phyloP scores from a whole-genome alignment of 805 yeast genomes.

The Hemisphaericaspora nanyangensis region DNA sequence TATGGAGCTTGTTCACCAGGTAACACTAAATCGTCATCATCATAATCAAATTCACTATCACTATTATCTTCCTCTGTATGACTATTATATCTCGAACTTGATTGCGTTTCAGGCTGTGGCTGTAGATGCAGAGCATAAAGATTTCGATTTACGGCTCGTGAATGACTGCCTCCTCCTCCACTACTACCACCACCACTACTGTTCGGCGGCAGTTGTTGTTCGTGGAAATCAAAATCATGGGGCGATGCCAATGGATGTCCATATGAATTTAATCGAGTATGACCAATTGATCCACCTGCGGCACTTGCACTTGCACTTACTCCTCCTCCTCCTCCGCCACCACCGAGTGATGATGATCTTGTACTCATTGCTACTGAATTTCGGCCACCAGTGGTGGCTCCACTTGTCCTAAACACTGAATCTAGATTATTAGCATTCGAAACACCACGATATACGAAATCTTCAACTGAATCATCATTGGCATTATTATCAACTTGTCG shows the following conservation, averaged over 20 bases:
- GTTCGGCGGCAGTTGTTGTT: constrained; percentile 6
- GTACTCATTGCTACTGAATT: constrained; percentile 10
- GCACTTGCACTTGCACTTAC: neutral
- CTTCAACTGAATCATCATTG: constrained; percentile 20
- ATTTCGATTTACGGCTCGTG: constrained; percentile 2
- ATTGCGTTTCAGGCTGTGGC: neutral
- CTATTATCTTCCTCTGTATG: neutral
- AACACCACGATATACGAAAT: constrained; percentile 42
- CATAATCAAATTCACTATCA: constrained; percentile 11
- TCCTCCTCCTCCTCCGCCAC: constrained; percentile 2
- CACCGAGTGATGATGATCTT: constrained; percentile 8
- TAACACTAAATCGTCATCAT: constrained; percentile 8
- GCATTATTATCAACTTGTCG: constrained; percentile 1
- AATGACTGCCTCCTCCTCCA: neutral
- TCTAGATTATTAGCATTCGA: constrained; percentile 40
- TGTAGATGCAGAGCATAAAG: neutral
- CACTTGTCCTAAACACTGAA: constrained; percentile 29
- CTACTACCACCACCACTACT: neutral
- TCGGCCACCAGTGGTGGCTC: constrained; percentile 13
- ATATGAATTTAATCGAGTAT: constrained; percentile 25
- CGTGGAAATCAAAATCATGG: constrained; percentile 19
- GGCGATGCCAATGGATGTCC: constrained; percentile 20
- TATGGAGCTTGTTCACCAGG: constrained; percentile 7
- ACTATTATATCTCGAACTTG: constrained; percentile 2
- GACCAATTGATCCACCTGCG: constrained; percentile 6